phyloP scores from a whole-genome alignment of 2,329 filamentous ascomycete genomes.

The Endocalyx cinctus region DNA sequence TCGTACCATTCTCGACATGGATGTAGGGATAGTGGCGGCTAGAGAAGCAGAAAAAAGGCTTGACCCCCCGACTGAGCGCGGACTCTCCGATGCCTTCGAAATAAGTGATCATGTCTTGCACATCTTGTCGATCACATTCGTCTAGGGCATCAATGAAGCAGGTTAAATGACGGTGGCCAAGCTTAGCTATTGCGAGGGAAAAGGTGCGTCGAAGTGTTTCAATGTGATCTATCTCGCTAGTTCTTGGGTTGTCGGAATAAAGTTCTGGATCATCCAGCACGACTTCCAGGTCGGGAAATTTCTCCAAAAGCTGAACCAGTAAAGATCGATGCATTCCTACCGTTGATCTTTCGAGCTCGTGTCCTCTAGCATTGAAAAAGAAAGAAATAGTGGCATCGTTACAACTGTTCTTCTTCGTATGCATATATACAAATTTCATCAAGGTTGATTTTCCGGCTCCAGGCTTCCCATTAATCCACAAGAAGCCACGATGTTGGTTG shows the following conservation, averaged over 20 bases:
- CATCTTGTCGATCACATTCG: constrained; percentile 8
- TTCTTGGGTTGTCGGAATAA: no score
- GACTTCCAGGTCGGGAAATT: constrained; percentile 24
- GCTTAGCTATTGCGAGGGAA: not conserved
- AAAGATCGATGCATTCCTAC: constrained; percentile 45
- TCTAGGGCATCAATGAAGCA: constrained; percentile 14
- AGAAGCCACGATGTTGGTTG: constrained; percentile 28
- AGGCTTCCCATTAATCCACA: constrained; percentile 42
- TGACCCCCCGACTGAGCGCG: not conserved
- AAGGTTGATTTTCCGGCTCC: constrained; percentile 39
- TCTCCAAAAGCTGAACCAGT: constrained; percentile 37
- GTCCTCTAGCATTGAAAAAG: constrained; percentile 45
- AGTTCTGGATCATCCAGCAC: constrained; percentile 18
- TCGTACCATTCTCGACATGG: constrained; percentile 17
- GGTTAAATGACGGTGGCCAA: constrained; percentile 2
- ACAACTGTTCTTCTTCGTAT: constrained; percentile 7
- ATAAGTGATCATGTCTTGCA: constrained; percentile 8
- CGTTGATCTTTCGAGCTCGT: constrained; percentile 36
- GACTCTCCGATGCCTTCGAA: constrained; percentile 6
- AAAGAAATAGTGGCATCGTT: constrained; percentile 26
- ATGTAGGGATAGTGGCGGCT: constrained; percentile 41
- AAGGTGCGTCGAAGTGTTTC: constrained; percentile 4
- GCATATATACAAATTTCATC: constrained; percentile 32
- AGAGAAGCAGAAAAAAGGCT: constrained; percentile 10
- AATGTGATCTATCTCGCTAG: not conserved